phyloP scores from a whole-genome alignment of 345 rosid genomes.

The Stellera chamaejasme region DNA sequence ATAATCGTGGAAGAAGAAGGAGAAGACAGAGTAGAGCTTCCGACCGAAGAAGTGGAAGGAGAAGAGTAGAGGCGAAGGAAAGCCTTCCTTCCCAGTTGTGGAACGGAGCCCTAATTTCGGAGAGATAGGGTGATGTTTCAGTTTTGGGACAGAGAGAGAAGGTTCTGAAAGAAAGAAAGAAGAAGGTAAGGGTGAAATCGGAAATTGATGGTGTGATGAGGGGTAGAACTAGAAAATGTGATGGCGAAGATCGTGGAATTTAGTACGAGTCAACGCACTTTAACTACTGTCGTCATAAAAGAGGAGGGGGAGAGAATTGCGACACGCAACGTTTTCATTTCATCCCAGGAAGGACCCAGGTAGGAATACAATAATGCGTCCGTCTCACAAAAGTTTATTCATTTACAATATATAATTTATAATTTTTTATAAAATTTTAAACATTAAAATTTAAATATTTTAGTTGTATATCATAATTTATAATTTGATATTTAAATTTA shows the following conservation, averaged over 20 bases:
- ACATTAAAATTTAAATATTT: too few relatives aligned
- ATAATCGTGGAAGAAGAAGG: neutral
- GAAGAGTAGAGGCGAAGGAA: too few relatives aligned
- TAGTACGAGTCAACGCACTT: conserved; percentile 27
- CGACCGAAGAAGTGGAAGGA: too few relatives aligned
- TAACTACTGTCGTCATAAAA: neutral
- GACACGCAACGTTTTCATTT: conserved; percentile 16
- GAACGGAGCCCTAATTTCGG: neutral
- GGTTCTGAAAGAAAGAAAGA: neutral
- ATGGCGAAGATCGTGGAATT: neutral
- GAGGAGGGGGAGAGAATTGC: neutral
- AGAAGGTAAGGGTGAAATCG: neutral
- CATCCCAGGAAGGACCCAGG: too few relatives aligned
- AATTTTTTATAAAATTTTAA: too few relatives aligned
- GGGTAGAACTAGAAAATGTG: neutral
- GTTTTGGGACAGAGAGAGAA: neutral
- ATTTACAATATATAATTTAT: too few relatives aligned
- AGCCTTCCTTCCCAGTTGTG: too few relatives aligned
- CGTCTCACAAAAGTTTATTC: too few relatives aligned
- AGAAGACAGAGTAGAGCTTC: neutral
- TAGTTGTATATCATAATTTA: too few relatives aligned
- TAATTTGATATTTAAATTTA: too few relatives aligned
- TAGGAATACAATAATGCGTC: too few relatives aligned
- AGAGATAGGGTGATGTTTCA: too few relatives aligned
- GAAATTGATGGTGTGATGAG: neutral